phyloP scores from a whole-genome alignment of 108 stramenopile species.

The Aureococcus anophagefferens region DNA sequence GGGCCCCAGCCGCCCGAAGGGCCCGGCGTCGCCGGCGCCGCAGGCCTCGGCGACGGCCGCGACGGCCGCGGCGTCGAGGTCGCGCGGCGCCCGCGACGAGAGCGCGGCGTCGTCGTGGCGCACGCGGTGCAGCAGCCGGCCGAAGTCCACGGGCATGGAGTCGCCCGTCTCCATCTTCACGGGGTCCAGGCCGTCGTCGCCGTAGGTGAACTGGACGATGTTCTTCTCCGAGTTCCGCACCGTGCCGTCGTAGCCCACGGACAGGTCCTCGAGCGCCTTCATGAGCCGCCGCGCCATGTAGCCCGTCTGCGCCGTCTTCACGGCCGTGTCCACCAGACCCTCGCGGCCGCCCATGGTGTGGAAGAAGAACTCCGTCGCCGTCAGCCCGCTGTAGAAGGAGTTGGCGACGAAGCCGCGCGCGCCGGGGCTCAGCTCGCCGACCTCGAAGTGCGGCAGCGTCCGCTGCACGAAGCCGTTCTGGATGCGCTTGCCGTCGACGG shows the following conservation, averaged over 20 bases:
- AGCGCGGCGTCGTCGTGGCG: not conserved
- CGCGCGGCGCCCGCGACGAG: too few relatives aligned
- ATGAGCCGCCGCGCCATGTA: slow-evolving; percentile 98
- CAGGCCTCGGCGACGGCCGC: not conserved
- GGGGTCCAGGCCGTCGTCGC: slow-evolving; percentile 93
- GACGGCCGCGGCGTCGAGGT: not conserved
- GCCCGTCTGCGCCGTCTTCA: slow-evolving; percentile 98
- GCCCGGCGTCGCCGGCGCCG: not conserved
- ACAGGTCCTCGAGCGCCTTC: slow-evolving; percentile 93
- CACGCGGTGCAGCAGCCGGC: slow-evolving; percentile 54
- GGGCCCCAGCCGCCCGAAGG: too few relatives aligned
- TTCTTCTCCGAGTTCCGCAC: slow-evolving; percentile 91
- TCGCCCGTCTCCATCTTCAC: slow-evolving; percentile 86
- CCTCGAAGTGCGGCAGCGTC: slow-evolving; percentile 79
- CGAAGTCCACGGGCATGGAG: slow-evolving; percentile 63
- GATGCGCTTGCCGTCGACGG: slow-evolving; percentile 92
- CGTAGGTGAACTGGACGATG: slow-evolving; percentile 93
- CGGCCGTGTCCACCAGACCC: slow-evolving; percentile 97
- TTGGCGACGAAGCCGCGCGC: slow-evolving; percentile 96
- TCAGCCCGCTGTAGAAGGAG: slow-evolving; percentile 90
- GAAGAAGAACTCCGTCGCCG: slow-evolving; percentile 98
- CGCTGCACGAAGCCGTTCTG: slow-evolving; percentile 93
- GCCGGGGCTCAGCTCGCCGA: slow-evolving; percentile 72
- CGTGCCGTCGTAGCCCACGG: slow-evolving; percentile 83
- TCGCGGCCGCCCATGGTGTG: slow-evolving; percentile 98